Evolutionary conservation across 352 stramenopile genomes (phyloP), one percentile per base, ranked within the genome.

Genomic region (Thraustochytrium sp.): DNA sequence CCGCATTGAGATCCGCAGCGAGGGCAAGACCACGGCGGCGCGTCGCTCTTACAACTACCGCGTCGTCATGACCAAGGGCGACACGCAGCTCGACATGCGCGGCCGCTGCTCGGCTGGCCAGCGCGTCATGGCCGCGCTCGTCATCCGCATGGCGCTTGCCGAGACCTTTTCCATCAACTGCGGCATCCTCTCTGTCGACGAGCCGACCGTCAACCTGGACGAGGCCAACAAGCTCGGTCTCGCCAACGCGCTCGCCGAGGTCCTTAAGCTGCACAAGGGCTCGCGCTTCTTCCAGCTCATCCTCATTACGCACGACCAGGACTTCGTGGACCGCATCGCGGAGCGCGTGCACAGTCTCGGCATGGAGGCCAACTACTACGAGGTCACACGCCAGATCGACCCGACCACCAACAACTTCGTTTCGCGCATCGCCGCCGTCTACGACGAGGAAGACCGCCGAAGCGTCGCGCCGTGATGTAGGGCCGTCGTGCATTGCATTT

Each of bases 301-400:
- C 38, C 93, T 97, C 61, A 99, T 99, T 88, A 99, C 97, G 1
- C 97, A 99, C 89, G 97, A 99, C 86, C 96, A 99, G 88, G 94
- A 89, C 31, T 89, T 88, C 59, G 82, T 86, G 21, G 56, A 51
- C n/a, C 26, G 34, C 34, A 49, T 84, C n/a, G 34, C 53, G 23
- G n/a, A 84, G 29, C 34, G 54, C 3, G 61, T 84, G 13, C 46
- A 61, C 48, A 54, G 23, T 55, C 26, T 53, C 29, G 55, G 38
- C 55, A 40, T 59, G 34, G 34, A 56, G 34, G 75, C 59, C 21
- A 84, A 84, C 31, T 84, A 83, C 56, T 84, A 84, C 59, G 36
- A 75, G 23, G 75, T 84, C 5, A 38, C 3, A 3, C 40, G 75
- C 29, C 36, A 84, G 23, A 40, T 84, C 9, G 72, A 84, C 49